Conservation (phyloP, 2,329 filamentous ascomycete genomes). For the Neobulgaria alba region DNA sequence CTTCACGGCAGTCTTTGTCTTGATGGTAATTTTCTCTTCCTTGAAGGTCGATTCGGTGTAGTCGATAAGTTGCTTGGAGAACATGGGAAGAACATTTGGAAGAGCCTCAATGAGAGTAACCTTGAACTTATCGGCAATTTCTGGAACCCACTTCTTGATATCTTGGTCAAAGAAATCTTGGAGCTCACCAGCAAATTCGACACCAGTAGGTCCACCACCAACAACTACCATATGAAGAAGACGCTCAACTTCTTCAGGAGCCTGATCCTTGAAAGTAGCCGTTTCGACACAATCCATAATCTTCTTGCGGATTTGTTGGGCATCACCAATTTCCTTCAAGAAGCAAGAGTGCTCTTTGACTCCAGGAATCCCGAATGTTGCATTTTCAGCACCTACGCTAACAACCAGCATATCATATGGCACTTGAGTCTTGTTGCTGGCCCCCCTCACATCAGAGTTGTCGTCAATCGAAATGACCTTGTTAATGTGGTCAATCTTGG, state of each 20-base stretch:
- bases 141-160: conserved; percentile 94
- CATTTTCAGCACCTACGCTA: conserved; percentile 95
- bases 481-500: conserved; percentile 86
- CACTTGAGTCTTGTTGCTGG: conserved; percentile 74
- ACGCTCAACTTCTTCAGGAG: conserved; percentile 78
- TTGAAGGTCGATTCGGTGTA: conserved; percentile 99
- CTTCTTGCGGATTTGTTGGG: conserved; percentile 91
- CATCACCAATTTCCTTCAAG: conserved; percentile 95
- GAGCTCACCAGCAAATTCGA: conserved; percentile 96
- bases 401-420: conserved; percentile 98
- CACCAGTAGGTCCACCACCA: conserved; percentile 88
- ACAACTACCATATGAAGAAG: conserved; percentile 97
- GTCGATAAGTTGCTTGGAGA: conserved; percentile 98
- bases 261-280: conserved; percentile 95
- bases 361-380: conserved; percentile 94
- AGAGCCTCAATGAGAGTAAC: conserved; percentile 96
- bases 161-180: conserved; percentile 99
- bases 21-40: conserved; percentile 95
- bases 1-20: conserved; percentile 99
- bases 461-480: conserved; percentile 85
- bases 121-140: conserved; percentile 90
- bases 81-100: conserved; percentile 93
- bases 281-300: conserved; percentile 99
- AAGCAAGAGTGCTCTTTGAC: conserved; percentile 95
- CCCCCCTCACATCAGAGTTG: conserved; percentile 86